Evolutionary conservation across 2,329 filamentous ascomycete genomes (phyloP).

Genomic region (Pseudocercospora cruenta): DNA sequence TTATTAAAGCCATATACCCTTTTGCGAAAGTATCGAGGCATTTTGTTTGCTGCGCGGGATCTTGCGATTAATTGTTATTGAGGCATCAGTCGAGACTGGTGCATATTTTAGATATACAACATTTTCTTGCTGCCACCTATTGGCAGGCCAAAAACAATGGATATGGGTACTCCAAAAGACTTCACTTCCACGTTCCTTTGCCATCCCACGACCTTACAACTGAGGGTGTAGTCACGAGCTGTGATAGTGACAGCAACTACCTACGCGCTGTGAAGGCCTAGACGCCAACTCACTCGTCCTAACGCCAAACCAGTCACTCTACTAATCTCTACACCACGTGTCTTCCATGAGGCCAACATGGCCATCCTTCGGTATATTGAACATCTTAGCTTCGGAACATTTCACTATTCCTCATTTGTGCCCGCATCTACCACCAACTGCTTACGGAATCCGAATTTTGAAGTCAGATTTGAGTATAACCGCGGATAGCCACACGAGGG

Average conservation of each 20-base stretch:
- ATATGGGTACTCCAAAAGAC: background rate
- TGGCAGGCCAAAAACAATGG: background rate
- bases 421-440: background rate
- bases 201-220: background rate
- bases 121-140: background rate
- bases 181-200: background rate
- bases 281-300: no score
- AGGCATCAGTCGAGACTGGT: background rate
- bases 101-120: background rate
- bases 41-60: background rate
- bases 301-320: background rate
- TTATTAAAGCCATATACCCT: constrained; percentile 8
- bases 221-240: background rate
- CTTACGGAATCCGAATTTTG: background rate
- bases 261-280: background rate
- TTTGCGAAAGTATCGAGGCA: constrained; percentile 6
- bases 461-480: background rate
- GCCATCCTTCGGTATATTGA: no score
- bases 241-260: background rate
- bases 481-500: background rate
- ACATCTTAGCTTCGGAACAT: background rate
- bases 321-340: background rate
- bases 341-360: background rate
- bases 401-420: background rate
- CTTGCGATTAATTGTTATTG: background rate